Base-by-base conservation (phyloP, 495 filamentous ascomycete genomes). In the Penicillium roqueforti region DNA sequence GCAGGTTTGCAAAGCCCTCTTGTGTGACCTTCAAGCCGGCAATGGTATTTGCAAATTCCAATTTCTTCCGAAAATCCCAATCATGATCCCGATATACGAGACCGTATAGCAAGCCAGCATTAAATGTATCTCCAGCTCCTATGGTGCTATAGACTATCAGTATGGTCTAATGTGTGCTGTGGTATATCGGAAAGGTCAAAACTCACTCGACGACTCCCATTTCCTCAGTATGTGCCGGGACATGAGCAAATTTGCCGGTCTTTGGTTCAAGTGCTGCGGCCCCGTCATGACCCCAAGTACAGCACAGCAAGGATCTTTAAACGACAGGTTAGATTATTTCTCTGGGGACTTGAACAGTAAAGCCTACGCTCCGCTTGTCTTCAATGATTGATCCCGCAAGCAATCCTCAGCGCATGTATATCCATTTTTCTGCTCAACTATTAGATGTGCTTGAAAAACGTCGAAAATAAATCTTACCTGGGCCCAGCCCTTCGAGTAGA, bases 71-170 rank as follows among this genome's bases (percentile, higher is more conserved):
- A 18, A 75, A 60, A 57, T 71, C 62, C 83, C 82, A 85, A 55
- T 77, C 73, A 19, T 75, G 58, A 22, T 57, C 54, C 59, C 76
- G 79, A 57, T 72, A 80, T 41, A 77, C 68, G 56, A 87, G 60
- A 18, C 75, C 78, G 63, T 83, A 88, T 38, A 89, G 66, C 65
- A 88, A 81, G 22, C 85, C 87, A 7, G 86, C 86, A 55, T 87
- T 82, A 58, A 90, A 89, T 1, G 86, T 88, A 62, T 90, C 86
- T 59, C 86, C 87, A 52, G 87, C 87, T 40, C 86, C 85, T 44
- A 88, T 78, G 9, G 85, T 78, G 59, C 85, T 88, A 20, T 39
- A 14, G 4, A 29, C 5, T 18, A 34, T 75, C 37, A 68, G 65
- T 40, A 16, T 47, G 29, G 26, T 14, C 2, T 19, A 18, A 29